phyloP scores from a whole-genome alignment of 208 protist genomes.

The Trypanosoma grayi region DNA sequence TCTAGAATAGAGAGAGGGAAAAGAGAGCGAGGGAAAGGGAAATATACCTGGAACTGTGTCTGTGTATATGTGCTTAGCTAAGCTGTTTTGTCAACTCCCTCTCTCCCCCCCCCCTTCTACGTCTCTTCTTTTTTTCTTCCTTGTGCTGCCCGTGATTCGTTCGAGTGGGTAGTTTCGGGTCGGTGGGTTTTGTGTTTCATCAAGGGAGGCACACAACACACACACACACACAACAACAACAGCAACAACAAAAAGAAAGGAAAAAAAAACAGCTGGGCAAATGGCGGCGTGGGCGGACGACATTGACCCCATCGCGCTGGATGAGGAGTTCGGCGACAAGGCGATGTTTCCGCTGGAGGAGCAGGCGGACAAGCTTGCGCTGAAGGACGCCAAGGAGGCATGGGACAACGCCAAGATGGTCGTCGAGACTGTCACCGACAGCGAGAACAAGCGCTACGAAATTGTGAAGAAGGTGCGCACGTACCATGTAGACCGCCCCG shows the following conservation, averaged over 20 bases:
- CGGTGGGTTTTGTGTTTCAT: too few species aligned
- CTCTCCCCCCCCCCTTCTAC: not conserved
- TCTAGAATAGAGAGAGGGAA: not conserved
- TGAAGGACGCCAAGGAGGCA: conserved; percentile 33
- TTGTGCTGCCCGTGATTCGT: not conserved
- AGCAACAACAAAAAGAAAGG: too few species aligned
- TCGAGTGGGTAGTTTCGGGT: not conserved
- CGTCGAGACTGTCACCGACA: conserved; percentile 39
- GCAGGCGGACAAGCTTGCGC: conserved; percentile 28
- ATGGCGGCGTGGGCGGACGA: conserved; percentile 51
- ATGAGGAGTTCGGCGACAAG: conserved; percentile 3
- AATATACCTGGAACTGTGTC: not conserved
- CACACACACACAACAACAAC: too few species aligned
- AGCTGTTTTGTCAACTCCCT: not conserved
- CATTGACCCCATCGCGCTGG: conserved; percentile 33
- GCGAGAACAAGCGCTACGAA: conserved; percentile 56
- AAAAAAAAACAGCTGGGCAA: conserved; percentile 13
- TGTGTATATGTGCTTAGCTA: not conserved
- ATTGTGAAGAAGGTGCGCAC: conserved; percentile 65
- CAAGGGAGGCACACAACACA: too few species aligned
- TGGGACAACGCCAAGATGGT: conserved; percentile 60
- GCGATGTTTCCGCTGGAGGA: not conserved
- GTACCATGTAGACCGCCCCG: conserved; percentile 55
- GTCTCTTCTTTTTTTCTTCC: conserved; percentile 7
- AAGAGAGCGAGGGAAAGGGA: not conserved